Evolutionary conservation across 805 yeast species (phyloP), one percentile per base, ranked within the genome.

Genomic region (Isabelozyma rhagii): DNA sequence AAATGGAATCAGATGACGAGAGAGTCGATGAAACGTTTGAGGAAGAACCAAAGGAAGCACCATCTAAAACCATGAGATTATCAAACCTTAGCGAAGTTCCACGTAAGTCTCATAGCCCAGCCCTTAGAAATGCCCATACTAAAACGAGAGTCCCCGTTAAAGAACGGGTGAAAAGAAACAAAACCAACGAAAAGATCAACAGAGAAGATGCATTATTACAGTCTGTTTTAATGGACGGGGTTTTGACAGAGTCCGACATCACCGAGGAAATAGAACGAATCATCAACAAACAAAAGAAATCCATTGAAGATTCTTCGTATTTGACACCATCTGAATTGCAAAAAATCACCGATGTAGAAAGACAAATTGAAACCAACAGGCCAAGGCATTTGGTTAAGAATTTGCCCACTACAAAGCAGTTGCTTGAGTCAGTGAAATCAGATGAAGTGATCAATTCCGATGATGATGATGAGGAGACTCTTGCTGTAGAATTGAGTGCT

Each of bases 401-500:
- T 58, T 62, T 84, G 28, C 90, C 92, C 1, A 83, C 80, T 7
- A 78, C 92, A 0, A 68, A 63, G 10, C 80, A 84, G 1, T 60
- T 86, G 5, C 67, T 85, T 14, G 67, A 69, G 0, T 76, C 70
- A 46, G 73, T 89, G 2, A 66, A 81, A 0, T 88, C 86, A 28
- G 85, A 81, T 44, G 83, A 81, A 1, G 74, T 82, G 45, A 73
- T 86, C 43, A 83, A 84, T 8, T 67, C 63, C 44, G 96, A 90
- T 58, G 86, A 86, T 5, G 96, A 89, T 56, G 97, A 91, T 61
- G 93, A 84, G 11, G 97, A 90, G 56, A 74, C 89, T 10, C 82
- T 81, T 4, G 69, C 72, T 0, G 75, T 84, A 34, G 61, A 89
- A 41, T 72, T 94, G 44, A 77, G 80, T 2, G 83, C 79, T 47